Evolutionary conservation across 139 green algal species (phyloP).

Genomic region (Chlorella sp.): DNA sequence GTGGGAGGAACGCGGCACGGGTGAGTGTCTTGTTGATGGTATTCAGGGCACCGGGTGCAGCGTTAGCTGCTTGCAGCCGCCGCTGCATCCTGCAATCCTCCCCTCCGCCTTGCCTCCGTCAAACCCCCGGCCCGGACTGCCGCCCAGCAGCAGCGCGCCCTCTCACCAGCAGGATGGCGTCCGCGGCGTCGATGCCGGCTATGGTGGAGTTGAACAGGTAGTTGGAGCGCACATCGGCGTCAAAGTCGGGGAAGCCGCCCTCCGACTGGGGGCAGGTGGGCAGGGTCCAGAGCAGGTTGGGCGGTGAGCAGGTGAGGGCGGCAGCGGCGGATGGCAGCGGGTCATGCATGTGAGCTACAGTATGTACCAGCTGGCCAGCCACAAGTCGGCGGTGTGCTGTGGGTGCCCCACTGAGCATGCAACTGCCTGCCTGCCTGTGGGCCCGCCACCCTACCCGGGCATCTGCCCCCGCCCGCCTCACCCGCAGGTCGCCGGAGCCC

Average conservation of each 20-base stretch:
- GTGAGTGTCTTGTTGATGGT: no score
- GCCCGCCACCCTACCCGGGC: not conserved
- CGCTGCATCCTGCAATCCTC: no score
- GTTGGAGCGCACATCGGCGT: constrained; percentile 85
- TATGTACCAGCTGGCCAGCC: not conserved
- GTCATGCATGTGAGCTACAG: not conserved
- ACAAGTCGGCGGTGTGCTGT: not conserved
- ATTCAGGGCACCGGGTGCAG: no score
- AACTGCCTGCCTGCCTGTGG: not conserved
- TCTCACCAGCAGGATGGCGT: constrained; percentile 83
- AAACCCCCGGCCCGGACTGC: not conserved
- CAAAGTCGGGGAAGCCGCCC: constrained; percentile 56
- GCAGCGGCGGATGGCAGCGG: not conserved
- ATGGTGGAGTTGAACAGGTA: constrained; percentile 95
- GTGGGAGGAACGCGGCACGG: not conserved
- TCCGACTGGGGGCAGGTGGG: constrained; percentile 33
- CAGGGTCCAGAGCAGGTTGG: not conserved
- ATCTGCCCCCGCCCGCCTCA: not conserved
- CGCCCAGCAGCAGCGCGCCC: not conserved
- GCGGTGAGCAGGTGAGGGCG: not conserved
- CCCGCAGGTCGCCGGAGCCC: constrained; percentile 73
- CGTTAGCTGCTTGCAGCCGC: no score
- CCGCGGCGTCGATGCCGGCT: constrained; percentile 87
- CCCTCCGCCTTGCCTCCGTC: no score
- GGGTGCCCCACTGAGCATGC: not conserved